Evolutionary conservation across 108 stramenopile genomes (phyloP).

Genomic region (Skeletonema costatum): DNA sequence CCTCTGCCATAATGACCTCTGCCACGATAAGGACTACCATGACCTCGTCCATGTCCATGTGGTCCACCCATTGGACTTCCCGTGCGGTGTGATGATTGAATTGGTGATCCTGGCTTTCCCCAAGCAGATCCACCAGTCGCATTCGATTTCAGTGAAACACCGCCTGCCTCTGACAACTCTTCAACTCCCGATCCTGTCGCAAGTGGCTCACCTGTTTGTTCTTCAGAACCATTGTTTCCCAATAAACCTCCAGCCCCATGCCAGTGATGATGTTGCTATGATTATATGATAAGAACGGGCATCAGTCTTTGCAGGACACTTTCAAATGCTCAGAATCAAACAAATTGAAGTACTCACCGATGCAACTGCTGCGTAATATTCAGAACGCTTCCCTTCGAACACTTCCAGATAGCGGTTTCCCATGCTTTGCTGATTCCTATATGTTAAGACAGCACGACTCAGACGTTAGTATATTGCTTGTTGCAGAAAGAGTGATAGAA

Average conservation of each 20-base stretch:
- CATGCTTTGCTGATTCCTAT: constrained; percentile 82
- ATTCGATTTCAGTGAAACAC: constrained; percentile 12
- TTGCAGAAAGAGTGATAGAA: not conserved
- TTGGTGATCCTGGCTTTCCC: constrained; percentile 24
- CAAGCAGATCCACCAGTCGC: constrained; percentile 24
- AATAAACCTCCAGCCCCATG: constrained; percentile 45
- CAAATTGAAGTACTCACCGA: constrained; percentile 54
- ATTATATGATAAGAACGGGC: not conserved
- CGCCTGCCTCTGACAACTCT: constrained; percentile 14
- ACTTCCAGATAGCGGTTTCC: constrained; percentile 89
- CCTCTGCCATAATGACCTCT: constrained; percentile 26
- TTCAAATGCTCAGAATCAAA: not conserved
- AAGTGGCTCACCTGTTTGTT: constrained; percentile 18
- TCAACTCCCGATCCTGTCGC: constrained; percentile 7
- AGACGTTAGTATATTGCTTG: not conserved
- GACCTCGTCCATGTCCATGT: constrained; percentile 1
- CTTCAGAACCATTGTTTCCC: constrained; percentile 20
- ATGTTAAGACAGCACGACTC: not conserved
- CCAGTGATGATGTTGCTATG: constrained; percentile 71
- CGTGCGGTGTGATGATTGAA: not conserved
- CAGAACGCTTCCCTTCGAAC: constrained; percentile 82
- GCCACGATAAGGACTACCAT: constrained; percentile 13
- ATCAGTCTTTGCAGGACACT: not conserved
- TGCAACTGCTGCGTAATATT: constrained; percentile 91
- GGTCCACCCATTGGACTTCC: not conserved